Evolutionary conservation across 2,329 filamentous ascomycete species (phyloP), one percentile per base, ranked within the genome.

Genomic region (Calonectria henricotiae): DNA sequence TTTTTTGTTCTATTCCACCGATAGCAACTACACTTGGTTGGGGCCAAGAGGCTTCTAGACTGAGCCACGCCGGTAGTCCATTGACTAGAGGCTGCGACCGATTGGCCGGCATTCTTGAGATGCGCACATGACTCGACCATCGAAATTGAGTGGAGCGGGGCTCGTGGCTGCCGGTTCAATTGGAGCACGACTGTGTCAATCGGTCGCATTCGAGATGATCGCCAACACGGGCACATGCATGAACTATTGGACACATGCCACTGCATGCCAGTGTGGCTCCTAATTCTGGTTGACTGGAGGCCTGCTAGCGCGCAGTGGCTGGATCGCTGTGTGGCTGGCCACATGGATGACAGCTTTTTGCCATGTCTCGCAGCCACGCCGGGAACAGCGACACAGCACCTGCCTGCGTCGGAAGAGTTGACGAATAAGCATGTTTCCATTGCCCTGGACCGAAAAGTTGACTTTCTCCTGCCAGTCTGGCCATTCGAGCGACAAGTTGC

Each of bases 21-120:
- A 11, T 39, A 7, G 35, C 9, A 3, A 15, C 51, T 39, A 9
- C 20, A 17, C 23, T 32, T 23, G 32, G 32, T 13, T 27, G 51
- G 51, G 51, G 32, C 12, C 25, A 58, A 4, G 51, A 39, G 51
- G 35, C 51, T 58, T 58, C 51, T 58, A 58, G 51, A 58, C 51
- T 39, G 51, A 58, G 51, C 51, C 32, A 41, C 51, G 51, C 20
- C 13, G 11, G 32, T 58, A 58, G 35, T 8, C 11, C 25, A 39
- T 15, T 15, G 35, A 20, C 20, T 20, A 17, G 20, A 13, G 13
- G 35, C 30, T 17, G 13, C 32, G 6, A 30, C 51, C 25, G 35
- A 58, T 58, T 58, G 51, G 51, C 51, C 13, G 35, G 4, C 20
- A 39, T 58, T 39, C 20, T 32, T 25, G 3, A 1, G 35, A 23